A percentile compares a stretch with the other conserved stretches of the same genome.
Conservation (phyloP, 495 filamentous ascomycete genomes). For the Antarctomyces pellizariae region DNA sequence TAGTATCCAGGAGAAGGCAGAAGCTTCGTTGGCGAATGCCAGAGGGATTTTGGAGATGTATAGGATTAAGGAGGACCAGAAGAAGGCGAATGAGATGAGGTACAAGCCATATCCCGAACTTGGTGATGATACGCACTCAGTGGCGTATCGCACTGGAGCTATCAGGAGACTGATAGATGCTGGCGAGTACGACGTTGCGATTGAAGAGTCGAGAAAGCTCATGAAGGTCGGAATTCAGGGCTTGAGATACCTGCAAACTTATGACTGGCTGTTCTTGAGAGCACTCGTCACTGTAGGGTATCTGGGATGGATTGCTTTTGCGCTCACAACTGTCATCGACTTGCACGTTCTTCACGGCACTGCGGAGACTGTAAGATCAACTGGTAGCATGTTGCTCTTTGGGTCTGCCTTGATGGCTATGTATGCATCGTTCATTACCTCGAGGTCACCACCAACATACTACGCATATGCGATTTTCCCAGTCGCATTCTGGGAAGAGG, state of each 20-base stretch:
- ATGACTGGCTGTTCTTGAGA: slow-evolving; percentile 92
- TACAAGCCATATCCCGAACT: slow-evolving; percentile 47
- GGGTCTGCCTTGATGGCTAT: slow-evolving; percentile 48
- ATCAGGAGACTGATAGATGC: slow-evolving; percentile 44
- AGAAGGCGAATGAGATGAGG: slow-evolving; percentile 45
- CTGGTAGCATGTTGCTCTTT: slow-evolving; percentile 39
- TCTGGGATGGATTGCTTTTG: slow-evolving; percentile 89
- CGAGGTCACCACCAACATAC: slow-evolving; percentile 62
- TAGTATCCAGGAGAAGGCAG: slow-evolving; percentile 48
- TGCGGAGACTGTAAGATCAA: slow-evolving; percentile 38
- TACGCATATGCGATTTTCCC: slow-evolving; percentile 88
- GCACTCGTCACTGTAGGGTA: slow-evolving; percentile 88
- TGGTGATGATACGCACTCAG: slow-evolving; percentile 34
- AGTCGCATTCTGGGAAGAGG: slow-evolving; percentile 89
- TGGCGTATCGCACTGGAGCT: slow-evolving; percentile 39
- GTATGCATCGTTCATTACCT: slow-evolving; percentile 57
- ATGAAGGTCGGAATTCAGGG: slow-evolving; percentile 62
- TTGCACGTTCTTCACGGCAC: slow-evolving; percentile 63
- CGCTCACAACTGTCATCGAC: slow-evolving; percentile 77
- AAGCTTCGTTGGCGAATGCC: slow-evolving; percentile 70
- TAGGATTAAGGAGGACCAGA: slow-evolving; percentile 75
- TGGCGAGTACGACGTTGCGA: slow-evolving; percentile 47
- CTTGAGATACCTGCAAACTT: slow-evolving; percentile 79
- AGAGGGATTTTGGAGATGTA: slow-evolving; percentile 92
- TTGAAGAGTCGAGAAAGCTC: slow-evolving; percentile 47